Conservation (phyloP, 768 basidiomycete species). For the Boletus subparvulus region DNA sequence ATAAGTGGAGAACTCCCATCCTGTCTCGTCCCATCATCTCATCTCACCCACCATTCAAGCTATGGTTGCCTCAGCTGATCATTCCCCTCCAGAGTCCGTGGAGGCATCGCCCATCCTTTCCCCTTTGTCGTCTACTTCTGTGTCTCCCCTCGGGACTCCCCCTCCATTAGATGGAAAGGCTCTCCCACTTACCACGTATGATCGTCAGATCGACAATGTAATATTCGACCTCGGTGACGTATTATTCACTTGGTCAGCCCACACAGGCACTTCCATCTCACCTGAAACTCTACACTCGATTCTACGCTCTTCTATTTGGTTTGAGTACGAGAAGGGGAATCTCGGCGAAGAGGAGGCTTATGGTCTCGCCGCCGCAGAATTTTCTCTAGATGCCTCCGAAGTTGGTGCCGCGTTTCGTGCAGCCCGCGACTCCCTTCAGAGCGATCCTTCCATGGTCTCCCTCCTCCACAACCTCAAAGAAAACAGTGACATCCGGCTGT, state of each 20-base stretch:
- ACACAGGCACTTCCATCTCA: constrained; percentile 13
- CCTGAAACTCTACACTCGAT: constrained; percentile 9
- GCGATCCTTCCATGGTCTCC: constrained; percentile 11
- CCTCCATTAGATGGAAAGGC: constrained; percentile 2
- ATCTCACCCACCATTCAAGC: background rate
- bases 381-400: constrained; percentile 16
- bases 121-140: background rate
- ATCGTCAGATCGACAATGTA: constrained; percentile 22
- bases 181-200: background rate
- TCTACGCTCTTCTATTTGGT: constrained; percentile 19
- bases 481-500: constrained; percentile 6
- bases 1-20: background rate
- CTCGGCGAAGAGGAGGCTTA: constrained; percentile 11
- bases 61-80: constrained; percentile 1
- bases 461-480: constrained; percentile 17
- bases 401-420: constrained; percentile 7
- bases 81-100: background rate
- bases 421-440: constrained; percentile 9
- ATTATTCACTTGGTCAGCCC: constrained; percentile 23
- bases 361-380: constrained; percentile 6
- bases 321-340: constrained; percentile 25
- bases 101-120: constrained; percentile 1
- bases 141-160: constrained; percentile 2
- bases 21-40: background rate
- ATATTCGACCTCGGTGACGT: constrained; percentile 26